Conservation (phyloP, 352 stramenopile species). For the Halophytophthora batemanensis region DNA sequence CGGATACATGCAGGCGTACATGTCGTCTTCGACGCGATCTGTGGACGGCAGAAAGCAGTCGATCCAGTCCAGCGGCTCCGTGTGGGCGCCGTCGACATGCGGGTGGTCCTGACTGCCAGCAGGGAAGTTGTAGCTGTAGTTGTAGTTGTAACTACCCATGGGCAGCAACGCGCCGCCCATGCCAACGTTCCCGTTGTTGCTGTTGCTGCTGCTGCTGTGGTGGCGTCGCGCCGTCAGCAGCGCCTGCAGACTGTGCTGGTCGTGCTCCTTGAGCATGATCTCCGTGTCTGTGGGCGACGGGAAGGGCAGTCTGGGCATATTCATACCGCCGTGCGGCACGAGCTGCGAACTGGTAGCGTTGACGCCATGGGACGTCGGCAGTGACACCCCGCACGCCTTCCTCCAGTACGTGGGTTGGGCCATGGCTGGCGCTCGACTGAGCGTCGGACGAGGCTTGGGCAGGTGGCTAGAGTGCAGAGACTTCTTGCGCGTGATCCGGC, state of each 20-base stretch:
- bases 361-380: slow-evolving; percentile 7
- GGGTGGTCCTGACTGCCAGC: slow-evolving; percentile 11
- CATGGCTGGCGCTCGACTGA: slow-evolving; percentile 10
- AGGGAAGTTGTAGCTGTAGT: slow-evolving; percentile 5
- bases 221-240: slow-evolving; percentile 7
- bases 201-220: slow-evolving; percentile 17
- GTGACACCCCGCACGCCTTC: slow-evolving; percentile 4
- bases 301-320: slow-evolving; percentile 16
- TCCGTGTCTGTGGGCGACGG: slow-evolving; percentile 20
- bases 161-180: not conserved
- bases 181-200: no score
- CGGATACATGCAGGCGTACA: slow-evolving; percentile 42
- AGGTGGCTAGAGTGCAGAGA: slow-evolving; percentile 28
- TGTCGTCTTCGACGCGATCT: slow-evolving; percentile 31
- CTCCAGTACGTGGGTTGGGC: slow-evolving; percentile 19
- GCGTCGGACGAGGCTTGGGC: slow-evolving; percentile 6
- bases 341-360: slow-evolving; percentile 9
- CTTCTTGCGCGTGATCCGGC: slow-evolving; percentile 70
- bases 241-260: slow-evolving; percentile 16
- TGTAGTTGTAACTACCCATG: no score
- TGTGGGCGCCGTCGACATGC: slow-evolving; percentile 12
- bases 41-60: slow-evolving; percentile 43
- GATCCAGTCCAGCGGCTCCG: slow-evolving; percentile 54
- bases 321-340: slow-evolving; percentile 9
- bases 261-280: slow-evolving; percentile 36